A percentile compares a stretch with the other conserved stretches of the same genome.
Evolutionary conservation across 768 basidiomycete genomes (phyloP).

Genomic region (Mrakia gelida): DNA sequence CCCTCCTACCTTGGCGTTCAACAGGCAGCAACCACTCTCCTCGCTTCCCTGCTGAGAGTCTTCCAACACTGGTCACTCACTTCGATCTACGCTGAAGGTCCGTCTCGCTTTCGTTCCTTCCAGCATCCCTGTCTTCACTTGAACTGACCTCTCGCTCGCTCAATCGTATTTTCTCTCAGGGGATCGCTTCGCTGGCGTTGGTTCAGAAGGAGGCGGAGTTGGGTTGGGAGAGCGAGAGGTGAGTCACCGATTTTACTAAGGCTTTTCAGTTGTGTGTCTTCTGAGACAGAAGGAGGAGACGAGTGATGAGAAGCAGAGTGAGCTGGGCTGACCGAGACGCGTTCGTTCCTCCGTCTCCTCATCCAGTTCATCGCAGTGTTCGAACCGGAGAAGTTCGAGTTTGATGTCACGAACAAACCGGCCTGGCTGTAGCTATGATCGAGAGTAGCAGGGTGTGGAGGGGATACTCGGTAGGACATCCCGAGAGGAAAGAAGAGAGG

Average conservation of each 20-base stretch:
- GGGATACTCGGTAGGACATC: too few relatives aligned
- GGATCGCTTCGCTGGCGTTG: constrained; percentile 3
- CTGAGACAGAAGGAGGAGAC: background rate
- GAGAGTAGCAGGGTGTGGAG: too few relatives aligned
- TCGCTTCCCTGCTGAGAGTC: constrained; percentile 8
- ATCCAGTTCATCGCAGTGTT: constrained; percentile 40
- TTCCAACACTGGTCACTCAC: constrained; percentile 13
- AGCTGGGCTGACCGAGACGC: background rate
- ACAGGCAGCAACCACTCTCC: constrained; percentile 10
- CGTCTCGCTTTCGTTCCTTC: background rate
- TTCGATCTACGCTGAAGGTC: background rate
- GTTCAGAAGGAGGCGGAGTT: constrained; percentile 33
- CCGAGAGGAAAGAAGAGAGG: too few relatives aligned
- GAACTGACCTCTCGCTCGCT: background rate
- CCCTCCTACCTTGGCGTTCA: background rate
- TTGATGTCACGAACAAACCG: constrained; percentile 33
- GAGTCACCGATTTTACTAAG: background rate
- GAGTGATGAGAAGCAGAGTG: background rate
- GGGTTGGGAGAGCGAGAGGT: constrained; percentile 41
- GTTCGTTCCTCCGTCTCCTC: background rate
- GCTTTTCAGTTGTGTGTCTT: background rate
- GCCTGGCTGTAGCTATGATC: constrained; percentile 33
- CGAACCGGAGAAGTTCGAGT: constrained; percentile 38
- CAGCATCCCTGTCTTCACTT: background rate
- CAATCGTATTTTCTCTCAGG: background rate